A percentile compares a stretch with the other conserved stretches of the same genome.
Conservation (phyloP, 1,284 basidiomycete genomes). For the Moesziomyces sp. region DNA sequence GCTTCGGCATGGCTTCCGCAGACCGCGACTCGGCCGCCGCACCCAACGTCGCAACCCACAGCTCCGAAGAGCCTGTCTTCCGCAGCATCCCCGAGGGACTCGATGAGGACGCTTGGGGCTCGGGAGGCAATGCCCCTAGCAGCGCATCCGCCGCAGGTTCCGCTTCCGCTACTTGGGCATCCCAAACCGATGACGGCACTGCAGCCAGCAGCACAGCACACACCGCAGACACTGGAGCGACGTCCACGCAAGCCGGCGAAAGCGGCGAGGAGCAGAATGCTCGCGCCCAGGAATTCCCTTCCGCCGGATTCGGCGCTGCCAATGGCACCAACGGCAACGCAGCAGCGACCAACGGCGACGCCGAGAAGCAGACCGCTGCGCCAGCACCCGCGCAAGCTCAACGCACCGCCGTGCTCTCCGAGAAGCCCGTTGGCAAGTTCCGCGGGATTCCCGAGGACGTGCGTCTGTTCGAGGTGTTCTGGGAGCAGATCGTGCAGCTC, state of each 20-base stretch:
- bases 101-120: constrained; percentile 56
- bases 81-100: constrained; percentile 58
- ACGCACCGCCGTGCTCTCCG: constrained; percentile 14
- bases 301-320: constrained; percentile 20
- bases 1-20: constrained; percentile 49
- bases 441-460: constrained; percentile 66
- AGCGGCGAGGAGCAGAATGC: constrained; percentile 26
- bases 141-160: constrained; percentile 12
- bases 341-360: constrained; percentile 18
- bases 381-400: constrained; percentile 19
- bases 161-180: constrained; percentile 31
- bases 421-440: constrained; percentile 57
- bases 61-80: constrained; percentile 56
- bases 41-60: constrained; percentile 62
- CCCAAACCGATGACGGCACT: constrained; percentile 43
- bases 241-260: constrained; percentile 21
- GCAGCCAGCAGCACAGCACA: constrained; percentile 36
- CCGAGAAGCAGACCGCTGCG: constrained; percentile 27
- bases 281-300: constrained; percentile 38
- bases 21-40: constrained; percentile 57
- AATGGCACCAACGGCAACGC: constrained; percentile 22
- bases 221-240: constrained; percentile 23
- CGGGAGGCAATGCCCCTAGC: constrained; percentile 30
- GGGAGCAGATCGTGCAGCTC: constrained; percentile 66
- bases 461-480: constrained; percentile 66